phyloP scores from a whole-genome alignment of 495 filamentous ascomycete species.

The Neurospora sp. region DNA sequence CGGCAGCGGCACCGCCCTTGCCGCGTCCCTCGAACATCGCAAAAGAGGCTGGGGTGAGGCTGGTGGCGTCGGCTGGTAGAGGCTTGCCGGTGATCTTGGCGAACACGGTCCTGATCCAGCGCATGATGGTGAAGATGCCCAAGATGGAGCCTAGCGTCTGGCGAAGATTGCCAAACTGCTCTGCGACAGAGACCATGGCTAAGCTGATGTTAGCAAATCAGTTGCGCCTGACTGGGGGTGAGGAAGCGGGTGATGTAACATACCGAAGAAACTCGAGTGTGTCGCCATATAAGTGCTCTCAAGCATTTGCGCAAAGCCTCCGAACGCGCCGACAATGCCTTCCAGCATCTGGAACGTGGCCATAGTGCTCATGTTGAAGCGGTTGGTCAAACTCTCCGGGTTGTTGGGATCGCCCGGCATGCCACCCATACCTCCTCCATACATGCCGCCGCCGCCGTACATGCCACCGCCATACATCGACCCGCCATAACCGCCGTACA shows the following conservation, averaged over 20 bases:
- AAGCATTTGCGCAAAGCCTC: conserved; percentile 97
- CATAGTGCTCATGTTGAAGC: conserved; percentile 83
- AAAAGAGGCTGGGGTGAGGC: conserved; percentile 82
- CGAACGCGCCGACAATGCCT: conserved; percentile 95
- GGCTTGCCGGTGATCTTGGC: conserved; percentile 93
- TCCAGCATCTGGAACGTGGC: conserved; percentile 99
- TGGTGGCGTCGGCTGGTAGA: conserved; percentile 71
- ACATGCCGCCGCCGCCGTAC: conserved; percentile 49
- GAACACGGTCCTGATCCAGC: conserved; percentile 82
- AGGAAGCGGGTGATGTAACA: conserved; percentile 18
- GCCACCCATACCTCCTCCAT: conserved; percentile 40
- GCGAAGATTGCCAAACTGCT: conserved; percentile 87
- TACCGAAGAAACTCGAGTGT: conserved; percentile 96
- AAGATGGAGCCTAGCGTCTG: conserved; percentile 92
- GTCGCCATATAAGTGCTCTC: conserved; percentile 99
- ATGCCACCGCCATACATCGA: conserved; percentile 58
- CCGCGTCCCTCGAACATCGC: conserved; percentile 69
- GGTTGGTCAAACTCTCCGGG: conserved; percentile 81
- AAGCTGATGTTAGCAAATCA: conserved; percentile 12
- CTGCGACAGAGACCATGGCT: conserved; percentile 98
- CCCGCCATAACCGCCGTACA: conserved; percentile 15
- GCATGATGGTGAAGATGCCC: conserved; percentile 90
- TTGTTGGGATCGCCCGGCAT: conserved; percentile 71
- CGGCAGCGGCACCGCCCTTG: conserved; percentile 16
- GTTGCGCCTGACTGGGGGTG: not conserved